These are phyloP conservation scores for Fusarium austroafricanum DNA, from an alignment of 2,329 filamentous ascomycete genomes.

Conservation along the genomic window DNA sequence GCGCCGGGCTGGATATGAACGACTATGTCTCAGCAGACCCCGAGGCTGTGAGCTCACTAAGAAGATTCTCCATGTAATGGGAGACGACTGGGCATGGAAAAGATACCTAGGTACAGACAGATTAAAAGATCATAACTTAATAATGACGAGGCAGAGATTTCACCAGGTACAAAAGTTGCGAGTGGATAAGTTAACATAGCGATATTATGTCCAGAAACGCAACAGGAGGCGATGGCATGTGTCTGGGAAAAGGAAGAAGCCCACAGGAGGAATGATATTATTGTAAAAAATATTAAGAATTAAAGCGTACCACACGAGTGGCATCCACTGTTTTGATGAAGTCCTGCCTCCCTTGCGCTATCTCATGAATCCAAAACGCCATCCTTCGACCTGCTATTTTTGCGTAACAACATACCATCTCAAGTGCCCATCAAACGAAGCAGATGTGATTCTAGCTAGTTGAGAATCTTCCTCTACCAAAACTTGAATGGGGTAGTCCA, in stretches of 20 bases:
- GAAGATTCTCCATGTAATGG: constrained; percentile 26
- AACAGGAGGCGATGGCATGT: neutral
- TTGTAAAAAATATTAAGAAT: neutral
- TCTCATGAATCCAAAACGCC: constrained; percentile 16
- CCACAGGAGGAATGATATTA: neutral
- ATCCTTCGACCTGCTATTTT: constrained; percentile 4
- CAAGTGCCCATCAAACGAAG: neutral
- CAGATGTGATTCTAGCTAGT: neutral
- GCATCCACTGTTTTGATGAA: constrained; percentile 10
- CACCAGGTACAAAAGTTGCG: no score
- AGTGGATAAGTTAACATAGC: no score
- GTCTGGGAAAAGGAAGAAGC: no score
- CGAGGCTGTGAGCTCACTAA: constrained; percentile 7
- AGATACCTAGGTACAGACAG: neutral
- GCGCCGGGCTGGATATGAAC: constrained; percentile 3
- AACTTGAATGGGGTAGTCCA: constrained; percentile 25
- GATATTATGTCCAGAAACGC: no score
- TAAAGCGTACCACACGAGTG: constrained; percentile 11
- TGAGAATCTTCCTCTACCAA: constrained; percentile 16
- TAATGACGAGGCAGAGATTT: neutral
- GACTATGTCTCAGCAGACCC: constrained; percentile 3
- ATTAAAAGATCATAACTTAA: neutral
- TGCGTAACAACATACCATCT: neutral
- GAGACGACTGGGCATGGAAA: no score
- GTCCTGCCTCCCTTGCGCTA: constrained; percentile 14